Evolutionary conservation across 805 yeast genomes (phyloP).

Genomic region (Metschnikowia peoriensis): DNA sequence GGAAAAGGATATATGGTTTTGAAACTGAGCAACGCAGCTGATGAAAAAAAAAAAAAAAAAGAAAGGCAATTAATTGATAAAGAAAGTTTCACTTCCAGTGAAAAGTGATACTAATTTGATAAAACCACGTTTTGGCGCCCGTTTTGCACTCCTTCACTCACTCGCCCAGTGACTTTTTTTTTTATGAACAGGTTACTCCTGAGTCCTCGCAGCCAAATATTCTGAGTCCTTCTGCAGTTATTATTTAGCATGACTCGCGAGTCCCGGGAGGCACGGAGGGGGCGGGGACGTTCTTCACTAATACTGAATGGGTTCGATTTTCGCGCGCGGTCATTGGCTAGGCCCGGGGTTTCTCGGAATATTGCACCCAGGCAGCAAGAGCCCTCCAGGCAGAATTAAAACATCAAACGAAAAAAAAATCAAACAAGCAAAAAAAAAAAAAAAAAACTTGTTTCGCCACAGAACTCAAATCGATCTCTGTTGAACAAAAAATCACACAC

Average conservation of each 20-base stretch:
- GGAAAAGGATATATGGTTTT: no score
- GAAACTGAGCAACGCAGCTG: no score
- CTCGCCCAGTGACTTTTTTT: background rate
- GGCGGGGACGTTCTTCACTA: background rate
- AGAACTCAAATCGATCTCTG: background rate
- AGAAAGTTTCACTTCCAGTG: no score
- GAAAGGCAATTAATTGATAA: no score
- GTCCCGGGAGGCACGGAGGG: background rate
- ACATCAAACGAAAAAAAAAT: conserved; percentile 1
- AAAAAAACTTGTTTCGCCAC: conserved; percentile 1
- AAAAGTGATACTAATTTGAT: no score
- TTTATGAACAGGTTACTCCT: no score
- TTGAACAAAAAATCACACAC: background rate
- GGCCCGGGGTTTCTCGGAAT: conserved; percentile 19
- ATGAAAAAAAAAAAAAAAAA: no score
- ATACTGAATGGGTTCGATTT: conserved; percentile 1
- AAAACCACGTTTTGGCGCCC: no score
- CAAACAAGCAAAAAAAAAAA: background rate
- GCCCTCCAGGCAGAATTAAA: background rate
- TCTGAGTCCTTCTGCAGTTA: background rate
- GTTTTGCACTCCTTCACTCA: no score
- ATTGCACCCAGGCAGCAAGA: conserved; percentile 7
- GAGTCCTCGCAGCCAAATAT: background rate
- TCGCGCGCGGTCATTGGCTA: conserved; percentile 20
- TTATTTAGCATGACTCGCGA: background rate